These are phyloP conservation scores for Gryganskiella cystojenkinii DNA, from an alignment of 192 early-diverging fungal genomes.

Conservation along the genomic window DNA sequence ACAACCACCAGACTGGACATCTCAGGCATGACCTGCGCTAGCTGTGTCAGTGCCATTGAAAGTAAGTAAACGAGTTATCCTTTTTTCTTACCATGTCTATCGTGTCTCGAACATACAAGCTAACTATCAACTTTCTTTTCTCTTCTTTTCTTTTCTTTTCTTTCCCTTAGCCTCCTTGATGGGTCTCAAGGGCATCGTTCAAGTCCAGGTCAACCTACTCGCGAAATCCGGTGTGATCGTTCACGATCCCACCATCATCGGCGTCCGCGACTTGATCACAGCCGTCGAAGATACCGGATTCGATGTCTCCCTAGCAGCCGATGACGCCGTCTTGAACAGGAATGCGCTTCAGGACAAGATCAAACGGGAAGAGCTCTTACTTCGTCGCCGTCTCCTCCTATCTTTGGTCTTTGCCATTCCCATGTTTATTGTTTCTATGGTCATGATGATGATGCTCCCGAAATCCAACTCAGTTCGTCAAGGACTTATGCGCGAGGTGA, in stretches of 20 bases:
- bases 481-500: constrained; percentile 58
- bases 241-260: constrained; percentile 64
- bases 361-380: constrained; percentile 54
- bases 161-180: constrained; percentile 27
- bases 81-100: not conserved
- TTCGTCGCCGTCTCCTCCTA: constrained; percentile 53
- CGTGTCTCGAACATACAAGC: not conserved
- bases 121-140: not conserved
- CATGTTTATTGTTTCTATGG: constrained; percentile 75
- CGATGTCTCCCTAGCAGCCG: constrained; percentile 56
- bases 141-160: not conserved
- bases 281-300: constrained; percentile 71
- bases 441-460: constrained; percentile 76
- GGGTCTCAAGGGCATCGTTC: constrained; percentile 54
- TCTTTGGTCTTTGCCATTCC: constrained; percentile 75
- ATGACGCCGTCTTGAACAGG: constrained; percentile 38
- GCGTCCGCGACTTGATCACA: constrained; percentile 68
- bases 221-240: constrained; percentile 60
- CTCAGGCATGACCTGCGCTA: constrained; percentile 88
- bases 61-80: constrained; percentile 20
- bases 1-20: constrained; percentile 55
- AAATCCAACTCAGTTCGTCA: constrained; percentile 53
- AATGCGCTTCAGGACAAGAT: constrained; percentile 53
- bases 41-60: constrained; percentile 84
- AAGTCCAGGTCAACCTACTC: constrained; percentile 63